phyloP scores from a whole-genome alignment of 129 eudicot genomes.

The Artemisia annua region DNA sequence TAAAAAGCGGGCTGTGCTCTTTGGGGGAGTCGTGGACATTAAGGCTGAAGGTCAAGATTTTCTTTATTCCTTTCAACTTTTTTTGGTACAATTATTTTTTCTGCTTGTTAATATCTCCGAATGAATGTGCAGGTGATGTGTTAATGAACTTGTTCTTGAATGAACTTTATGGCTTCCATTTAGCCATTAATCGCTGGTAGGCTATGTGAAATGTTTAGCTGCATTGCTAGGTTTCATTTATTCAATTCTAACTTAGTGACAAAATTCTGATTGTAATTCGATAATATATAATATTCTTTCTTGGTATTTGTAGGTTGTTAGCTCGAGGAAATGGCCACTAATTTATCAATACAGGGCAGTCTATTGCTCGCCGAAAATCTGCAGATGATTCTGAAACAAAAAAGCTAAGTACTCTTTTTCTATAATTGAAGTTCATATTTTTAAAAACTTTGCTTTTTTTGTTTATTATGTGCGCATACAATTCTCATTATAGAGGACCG shows the following conservation, averaged over 20 bases:
- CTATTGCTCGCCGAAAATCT: too few species aligned
- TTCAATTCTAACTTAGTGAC: background rate
- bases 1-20: constrained; percentile 82
- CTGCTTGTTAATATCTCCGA: constrained; percentile 16
- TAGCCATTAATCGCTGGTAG: constrained; percentile 94
- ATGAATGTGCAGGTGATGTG: constrained; percentile 65
- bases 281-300: background rate
- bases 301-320: constrained; percentile 45
- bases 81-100: background rate
- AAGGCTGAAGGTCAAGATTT: constrained; percentile 73
- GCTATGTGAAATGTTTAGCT: too few species aligned
- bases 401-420: too few species aligned
- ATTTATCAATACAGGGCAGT: constrained; percentile 63
- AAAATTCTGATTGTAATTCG: background rate
- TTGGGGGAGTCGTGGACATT: constrained; percentile 97
- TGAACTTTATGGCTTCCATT: constrained; percentile 90
- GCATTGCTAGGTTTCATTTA: too few species aligned
- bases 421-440: too few species aligned
- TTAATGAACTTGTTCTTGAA: constrained; percentile 92
- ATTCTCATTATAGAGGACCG: too few species aligned
- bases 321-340: constrained; percentile 70
- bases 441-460: too few species aligned
- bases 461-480: too few species aligned
- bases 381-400: too few species aligned
- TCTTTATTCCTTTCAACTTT: constrained; percentile 1